Base-by-base conservation (phyloP, 2,329 filamentous ascomycete genomes). In the Nemania sp. region DNA sequence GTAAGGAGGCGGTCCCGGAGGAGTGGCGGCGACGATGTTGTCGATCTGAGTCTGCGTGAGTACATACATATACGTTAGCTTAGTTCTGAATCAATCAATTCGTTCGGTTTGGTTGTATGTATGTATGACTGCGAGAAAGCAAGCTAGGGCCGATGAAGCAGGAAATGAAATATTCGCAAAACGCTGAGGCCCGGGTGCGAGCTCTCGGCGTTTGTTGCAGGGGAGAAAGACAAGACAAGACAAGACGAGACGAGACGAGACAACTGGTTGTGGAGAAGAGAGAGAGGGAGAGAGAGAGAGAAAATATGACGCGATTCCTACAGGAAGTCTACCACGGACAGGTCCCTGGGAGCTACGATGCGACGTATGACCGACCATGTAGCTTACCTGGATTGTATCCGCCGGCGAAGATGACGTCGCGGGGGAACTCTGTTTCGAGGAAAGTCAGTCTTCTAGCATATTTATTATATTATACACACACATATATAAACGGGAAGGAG, bases 11-110 rank as follows among this genome's bases (percentile, higher is more conserved):
- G 69, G 66, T 3, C 66, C 70, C 4, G 69, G 59, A 13, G 74
- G 72, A 18, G 67, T 71, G n/a, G 70, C 66, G 39, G 72, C 73
- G 50, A 78, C 69, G 54, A 77, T 77, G 15, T 64, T 73, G 64
- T 78, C 76, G 65, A 77, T 77, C 32, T 70, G 73, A n/a, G 70
- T 70, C 75, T 76, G 62, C 35, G 37, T 35, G 9, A 55, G 3
- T 35, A 35, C 11, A n/a, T 39, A 32, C 0, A 21, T 32, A 3
- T 11, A 9, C 25, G 57, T 63, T 58, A 58, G 63, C 49, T 10
- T 20, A 50, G 25, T 34, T 25, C 21, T 39, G 5, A n/a, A 13
- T 39, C 15, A 4, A 5, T 12, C 15, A 39, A n/a, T n/a, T n/a
- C n/a, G n/a, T n/a, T n/a, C n/a, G n/a, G n/a, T n/a, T n/a, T n/a